Conservation (phyloP, 768 basidiomycete species). For the Rhodocollybia butyracea region DNA sequence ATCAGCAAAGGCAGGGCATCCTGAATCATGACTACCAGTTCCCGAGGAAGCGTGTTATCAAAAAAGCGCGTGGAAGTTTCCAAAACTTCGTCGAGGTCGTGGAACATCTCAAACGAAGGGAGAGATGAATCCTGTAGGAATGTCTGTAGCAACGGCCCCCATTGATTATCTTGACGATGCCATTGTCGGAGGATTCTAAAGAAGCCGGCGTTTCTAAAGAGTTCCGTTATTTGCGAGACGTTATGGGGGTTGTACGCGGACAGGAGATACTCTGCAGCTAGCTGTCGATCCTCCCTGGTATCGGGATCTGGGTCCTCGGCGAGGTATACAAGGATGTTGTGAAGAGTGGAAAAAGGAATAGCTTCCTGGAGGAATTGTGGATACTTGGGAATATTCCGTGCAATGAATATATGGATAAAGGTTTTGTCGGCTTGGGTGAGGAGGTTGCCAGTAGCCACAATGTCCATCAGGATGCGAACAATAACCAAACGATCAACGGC, state of each 20-base stretch:
- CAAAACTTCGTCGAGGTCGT: constrained; percentile 63
- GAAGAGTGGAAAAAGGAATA: constrained; percentile 51
- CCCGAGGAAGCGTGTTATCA: constrained; percentile 49
- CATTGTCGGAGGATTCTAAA: constrained; percentile 85
- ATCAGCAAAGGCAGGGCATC: constrained; percentile 66
- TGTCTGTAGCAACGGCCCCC: constrained; percentile 70
- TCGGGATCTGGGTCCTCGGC: constrained; percentile 69
- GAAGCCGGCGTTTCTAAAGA: constrained; percentile 85
- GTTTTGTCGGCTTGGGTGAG: constrained; percentile 65
- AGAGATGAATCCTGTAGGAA: constrained; percentile 74
- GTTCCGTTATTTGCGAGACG: constrained; percentile 54
- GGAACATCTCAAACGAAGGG: constrained; percentile 57
- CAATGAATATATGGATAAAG: constrained; percentile 93
- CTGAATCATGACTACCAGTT: constrained; percentile 51
- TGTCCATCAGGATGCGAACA: constrained; percentile 81
- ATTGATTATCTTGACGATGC: constrained; percentile 72
- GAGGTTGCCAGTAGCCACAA: constrained; percentile 46
- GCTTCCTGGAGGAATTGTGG: constrained; percentile 77
- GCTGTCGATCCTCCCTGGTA: constrained; percentile 90
- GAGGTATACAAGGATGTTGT: constrained; percentile 74
- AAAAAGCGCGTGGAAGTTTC: constrained; percentile 39
- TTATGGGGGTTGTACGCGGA: constrained; percentile 89
- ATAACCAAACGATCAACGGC: constrained; percentile 75
- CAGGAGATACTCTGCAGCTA: constrained; percentile 91
- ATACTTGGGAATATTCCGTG: constrained; percentile 96